Conservation (phyloP, 345 rosid genomes). For the Luvunga scandens region DNA sequence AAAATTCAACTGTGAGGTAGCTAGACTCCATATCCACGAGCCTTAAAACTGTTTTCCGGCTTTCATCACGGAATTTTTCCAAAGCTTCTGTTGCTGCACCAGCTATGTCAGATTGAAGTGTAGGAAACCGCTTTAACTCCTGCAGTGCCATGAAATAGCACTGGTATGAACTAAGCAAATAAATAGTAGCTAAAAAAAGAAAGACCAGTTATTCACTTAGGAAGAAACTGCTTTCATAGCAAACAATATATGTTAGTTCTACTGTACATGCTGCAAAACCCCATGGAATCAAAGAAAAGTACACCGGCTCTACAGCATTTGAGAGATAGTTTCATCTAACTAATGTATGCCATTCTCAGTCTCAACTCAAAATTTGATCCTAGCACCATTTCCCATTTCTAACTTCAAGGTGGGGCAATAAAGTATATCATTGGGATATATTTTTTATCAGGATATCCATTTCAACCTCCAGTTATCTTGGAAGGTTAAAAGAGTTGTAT, state of each 20-base stretch:
- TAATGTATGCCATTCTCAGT: neutral
- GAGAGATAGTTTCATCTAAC: neutral
- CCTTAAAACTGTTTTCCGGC: conserved; percentile 81
- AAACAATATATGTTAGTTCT: neutral
- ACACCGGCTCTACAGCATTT: neutral
- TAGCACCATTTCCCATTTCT: no score
- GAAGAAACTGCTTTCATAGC: neutral
- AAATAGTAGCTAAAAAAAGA: neutral
- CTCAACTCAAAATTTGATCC: neutral
- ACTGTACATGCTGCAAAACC: neutral
- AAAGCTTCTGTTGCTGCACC: conserved; percentile 90
- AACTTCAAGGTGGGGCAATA: no score
- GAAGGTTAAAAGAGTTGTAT: neutral
- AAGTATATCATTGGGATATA: no score
- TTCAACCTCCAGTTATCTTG: no score
- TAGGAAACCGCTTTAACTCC: conserved; percentile 95
- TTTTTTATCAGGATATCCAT: no score
- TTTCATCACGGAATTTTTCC: conserved; percentile 91
- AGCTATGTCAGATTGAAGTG: conserved; percentile 85
- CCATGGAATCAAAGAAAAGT: neutral
- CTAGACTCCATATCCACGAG: conserved; percentile 98
- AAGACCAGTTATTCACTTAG: neutral
- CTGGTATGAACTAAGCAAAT: neutral
- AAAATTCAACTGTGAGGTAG: conserved; percentile 94
- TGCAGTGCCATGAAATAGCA: conserved; percentile 28